Evolutionary conservation across 2,329 filamentous ascomycete species (phyloP).

Genomic region (Apiospora pterosperma): DNA sequence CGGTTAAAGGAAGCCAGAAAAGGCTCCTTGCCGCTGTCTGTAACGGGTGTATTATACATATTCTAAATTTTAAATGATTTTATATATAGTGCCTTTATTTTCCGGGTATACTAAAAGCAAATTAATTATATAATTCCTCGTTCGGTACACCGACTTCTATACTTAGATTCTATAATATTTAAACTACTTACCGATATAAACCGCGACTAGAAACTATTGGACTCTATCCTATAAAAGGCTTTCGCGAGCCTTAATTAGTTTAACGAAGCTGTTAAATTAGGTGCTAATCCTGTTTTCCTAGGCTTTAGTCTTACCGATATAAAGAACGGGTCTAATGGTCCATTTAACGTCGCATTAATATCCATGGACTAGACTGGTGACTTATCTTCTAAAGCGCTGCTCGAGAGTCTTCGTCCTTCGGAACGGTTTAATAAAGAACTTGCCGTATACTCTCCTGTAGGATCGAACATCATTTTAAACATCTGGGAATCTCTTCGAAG

Average conservation of each 20-base stretch:
- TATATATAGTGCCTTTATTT: too few relatives aligned
- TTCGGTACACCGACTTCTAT: too few relatives aligned
- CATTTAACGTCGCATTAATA: background rate
- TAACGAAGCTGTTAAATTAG: background rate
- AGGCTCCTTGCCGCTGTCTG: too few relatives aligned
- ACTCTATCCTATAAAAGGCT: background rate
- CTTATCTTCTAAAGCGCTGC: background rate
- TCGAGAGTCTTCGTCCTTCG: background rate
- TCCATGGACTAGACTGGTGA: background rate
- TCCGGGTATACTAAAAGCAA: too few relatives aligned
- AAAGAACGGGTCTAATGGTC: background rate
- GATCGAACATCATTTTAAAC: background rate
- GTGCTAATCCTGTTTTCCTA: background rate
- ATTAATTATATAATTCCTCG: too few relatives aligned
- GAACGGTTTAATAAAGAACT: background rate
- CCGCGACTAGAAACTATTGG: background rate
- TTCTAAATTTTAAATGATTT: too few relatives aligned
- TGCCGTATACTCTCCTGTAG: background rate
- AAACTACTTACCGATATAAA: background rate
- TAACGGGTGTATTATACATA: too few relatives aligned
- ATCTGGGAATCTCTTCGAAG: background rate
- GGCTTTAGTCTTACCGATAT: background rate
- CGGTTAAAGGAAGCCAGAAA: too few relatives aligned
- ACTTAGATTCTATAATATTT: background rate
- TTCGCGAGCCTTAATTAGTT: background rate